A percentile compares a stretch with the other conserved stretches of the same genome.
phyloP scores from a whole-genome alignment of 2,329 filamentous ascomycete genomes.

The Podosphaera leucotricha region DNA sequence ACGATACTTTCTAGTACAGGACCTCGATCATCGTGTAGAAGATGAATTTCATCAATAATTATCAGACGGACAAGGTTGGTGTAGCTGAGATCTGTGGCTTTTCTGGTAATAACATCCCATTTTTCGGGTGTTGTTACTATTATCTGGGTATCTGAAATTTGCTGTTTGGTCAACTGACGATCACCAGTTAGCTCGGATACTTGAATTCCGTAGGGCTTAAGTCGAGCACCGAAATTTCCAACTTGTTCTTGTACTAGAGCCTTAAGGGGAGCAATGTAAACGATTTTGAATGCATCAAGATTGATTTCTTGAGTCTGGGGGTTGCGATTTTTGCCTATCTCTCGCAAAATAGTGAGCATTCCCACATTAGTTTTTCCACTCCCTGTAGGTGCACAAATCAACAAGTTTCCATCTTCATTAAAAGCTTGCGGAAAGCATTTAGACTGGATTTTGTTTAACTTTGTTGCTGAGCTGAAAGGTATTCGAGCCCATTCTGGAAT shows the following conservation, averaged over 20 bases:
- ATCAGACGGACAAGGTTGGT: conserved; percentile 90
- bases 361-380: conserved; percentile 98
- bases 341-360: conserved; percentile 87
- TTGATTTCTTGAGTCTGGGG: conserved; percentile 80
- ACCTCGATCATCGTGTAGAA: conserved; percentile 90
- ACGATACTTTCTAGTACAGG: conserved; percentile 95
- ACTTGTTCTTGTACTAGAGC: conserved; percentile 95
- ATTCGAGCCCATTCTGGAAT: conserved; percentile 79
- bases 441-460: conserved; percentile 87
- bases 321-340: conserved; percentile 88
- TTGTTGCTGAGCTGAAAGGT: conserved; percentile 67
- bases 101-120: conserved; percentile 97
- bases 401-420: conserved; percentile 85
- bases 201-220: conserved; percentile 74
- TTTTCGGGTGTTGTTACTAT: conserved; percentile 98
- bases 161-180: conserved; percentile 91
- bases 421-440: conserved; percentile 84
- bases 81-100: conserved; percentile 89
- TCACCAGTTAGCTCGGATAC: conserved; percentile 95
- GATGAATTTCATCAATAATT: conserved; percentile 94
- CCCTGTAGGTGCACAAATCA: conserved; percentile 89
- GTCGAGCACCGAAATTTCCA: conserved; percentile 79
- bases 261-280: conserved; percentile 91
- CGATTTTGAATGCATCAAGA: conserved; percentile 91
- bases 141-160: conserved; percentile 92